Conservation (phyloP, 352 stramenopile genomes). For the Phytophthora pisi region DNA sequence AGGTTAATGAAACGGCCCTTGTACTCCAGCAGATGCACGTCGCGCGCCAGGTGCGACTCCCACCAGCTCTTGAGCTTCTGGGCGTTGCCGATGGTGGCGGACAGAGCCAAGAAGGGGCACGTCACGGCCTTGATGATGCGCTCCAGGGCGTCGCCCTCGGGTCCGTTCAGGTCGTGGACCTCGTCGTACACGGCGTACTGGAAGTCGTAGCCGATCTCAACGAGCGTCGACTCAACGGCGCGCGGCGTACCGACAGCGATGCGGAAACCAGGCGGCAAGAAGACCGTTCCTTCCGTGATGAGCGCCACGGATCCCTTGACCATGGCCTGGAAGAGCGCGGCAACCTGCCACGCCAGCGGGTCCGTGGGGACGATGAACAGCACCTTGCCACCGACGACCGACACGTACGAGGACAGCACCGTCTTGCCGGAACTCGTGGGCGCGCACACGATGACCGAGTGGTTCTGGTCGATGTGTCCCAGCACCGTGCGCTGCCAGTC, state of each 20-base stretch:
- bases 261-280: slow-evolving; percentile 79
- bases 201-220: slow-evolving; percentile 93
- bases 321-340: slow-evolving; percentile 98
- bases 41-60: slow-evolving; percentile 86
- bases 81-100: slow-evolving; percentile 98
- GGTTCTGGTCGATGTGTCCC: slow-evolving; percentile 93
- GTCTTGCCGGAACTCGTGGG: slow-evolving; percentile 98
- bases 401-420: slow-evolving; percentile 87
- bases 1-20: slow-evolving; percentile 98
- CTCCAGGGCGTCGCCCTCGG: slow-evolving; percentile 96
- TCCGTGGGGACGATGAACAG: slow-evolving; percentile 95
- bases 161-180: slow-evolving; percentile 97
- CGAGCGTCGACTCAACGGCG: slow-evolving; percentile 94
- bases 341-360: slow-evolving; percentile 98
- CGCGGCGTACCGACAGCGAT: slow-evolving; percentile 97
- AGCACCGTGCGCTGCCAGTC: slow-evolving; percentile 98
- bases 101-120: slow-evolving; percentile 97
- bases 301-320: slow-evolving; percentile 96
- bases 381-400: slow-evolving; percentile 80
- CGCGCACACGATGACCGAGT: slow-evolving; percentile 97
- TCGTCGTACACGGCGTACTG: slow-evolving; percentile 99
- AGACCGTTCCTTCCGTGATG: slow-evolving; percentile 92
- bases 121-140: slow-evolving; percentile 94
- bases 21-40: slow-evolving; percentile 95
- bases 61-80: slow-evolving; percentile 95